Percentiles rank a stretch among this genome's conserved stretches.
These are phyloP conservation scores for Vaccinium myrtillus DNA, from an alignment of 148 eudicot genomes.

Conservation along the genomic window DNA sequence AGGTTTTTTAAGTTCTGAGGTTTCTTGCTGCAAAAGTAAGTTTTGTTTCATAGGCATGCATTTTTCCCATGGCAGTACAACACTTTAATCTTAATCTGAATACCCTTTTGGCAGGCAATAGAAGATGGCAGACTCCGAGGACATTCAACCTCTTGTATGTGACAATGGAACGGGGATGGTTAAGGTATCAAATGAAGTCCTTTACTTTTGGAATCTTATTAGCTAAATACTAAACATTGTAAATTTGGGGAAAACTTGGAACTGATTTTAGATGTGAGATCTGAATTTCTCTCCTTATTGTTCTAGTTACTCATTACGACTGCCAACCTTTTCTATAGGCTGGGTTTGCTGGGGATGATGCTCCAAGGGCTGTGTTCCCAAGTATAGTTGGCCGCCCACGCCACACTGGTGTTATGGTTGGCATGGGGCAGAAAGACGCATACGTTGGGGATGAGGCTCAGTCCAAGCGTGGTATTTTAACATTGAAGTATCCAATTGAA, in stretches of 20 bases:
- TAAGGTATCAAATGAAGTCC: conserved; percentile 11
- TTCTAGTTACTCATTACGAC: background rate
- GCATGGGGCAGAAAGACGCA: conserved; percentile 62
- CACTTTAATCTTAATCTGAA: background rate
- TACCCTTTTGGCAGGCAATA: conserved; percentile 11
- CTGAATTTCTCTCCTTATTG: background rate
- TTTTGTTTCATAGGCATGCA: background rate
- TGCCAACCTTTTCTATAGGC: conserved; percentile 28
- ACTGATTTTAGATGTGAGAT: background rate
- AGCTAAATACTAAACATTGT: too few relatives aligned
- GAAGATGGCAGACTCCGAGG: conserved; percentile 18
- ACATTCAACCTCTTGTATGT: conserved; percentile 6
- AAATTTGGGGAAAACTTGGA: background rate
- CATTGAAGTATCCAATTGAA: conserved; percentile 55
- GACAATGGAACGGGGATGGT: conserved; percentile 20
- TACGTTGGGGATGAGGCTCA: conserved; percentile 64
- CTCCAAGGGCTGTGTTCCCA: conserved; percentile 57
- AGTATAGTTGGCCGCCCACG: conserved; percentile 59
- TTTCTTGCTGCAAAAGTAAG: background rate
- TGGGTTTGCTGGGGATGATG: conserved; percentile 66
- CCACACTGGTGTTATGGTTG: conserved; percentile 67
- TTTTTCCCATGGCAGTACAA: too few relatives aligned
- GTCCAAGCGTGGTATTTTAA: conserved; percentile 53
- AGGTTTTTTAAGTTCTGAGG: background rate
- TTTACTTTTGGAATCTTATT: background rate